A percentile compares a stretch with the other conserved stretches of the same genome.
Conservation (phyloP, 768 basidiomycete genomes). For the Cytidiella melzeri region DNA sequence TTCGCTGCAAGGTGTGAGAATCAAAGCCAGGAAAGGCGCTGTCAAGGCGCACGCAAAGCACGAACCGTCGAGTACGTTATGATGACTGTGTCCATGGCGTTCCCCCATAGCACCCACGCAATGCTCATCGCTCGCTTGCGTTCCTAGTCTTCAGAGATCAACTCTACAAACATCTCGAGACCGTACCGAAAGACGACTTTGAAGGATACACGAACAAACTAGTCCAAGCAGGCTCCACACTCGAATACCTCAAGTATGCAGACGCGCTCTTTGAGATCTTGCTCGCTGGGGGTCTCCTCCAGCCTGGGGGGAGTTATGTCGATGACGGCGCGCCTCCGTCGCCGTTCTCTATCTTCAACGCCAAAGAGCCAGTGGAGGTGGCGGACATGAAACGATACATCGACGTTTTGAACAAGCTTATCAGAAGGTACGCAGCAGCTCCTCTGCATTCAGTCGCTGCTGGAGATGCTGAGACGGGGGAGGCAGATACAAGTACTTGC, state of each 20-base stretch:
- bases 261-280: constrained; percentile 95
- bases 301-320: constrained; percentile 89
- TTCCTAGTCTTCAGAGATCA: constrained; percentile 84
- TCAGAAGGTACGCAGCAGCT: constrained; percentile 83
- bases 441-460: too few species aligned
- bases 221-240: constrained; percentile 83
- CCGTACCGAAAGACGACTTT: constrained; percentile 73
- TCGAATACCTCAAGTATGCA: constrained; percentile 97
- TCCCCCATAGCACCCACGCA: too few species aligned
- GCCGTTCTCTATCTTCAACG: constrained; percentile 84
- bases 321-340: constrained; percentile 82
- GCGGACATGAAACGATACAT: constrained; percentile 90
- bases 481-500: constrained; percentile 96
- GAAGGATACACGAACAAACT: constrained; percentile 79
- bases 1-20: constrained; percentile 89
- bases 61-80: constrained; percentile 67
- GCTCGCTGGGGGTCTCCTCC: constrained; percentile 91
- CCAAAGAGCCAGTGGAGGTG: constrained; percentile 69
- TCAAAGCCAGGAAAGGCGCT: constrained; percentile 89
- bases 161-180: constrained; percentile 86
- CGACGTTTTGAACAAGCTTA: constrained; percentile 92
- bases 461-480: too few species aligned
- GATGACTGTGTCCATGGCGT: too few species aligned
- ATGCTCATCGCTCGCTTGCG: constrained; percentile 3
- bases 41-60: constrained; percentile 91